phyloP scores from a whole-genome alignment of 768 basidiomycete species.

The Dendrothele bispora region DNA sequence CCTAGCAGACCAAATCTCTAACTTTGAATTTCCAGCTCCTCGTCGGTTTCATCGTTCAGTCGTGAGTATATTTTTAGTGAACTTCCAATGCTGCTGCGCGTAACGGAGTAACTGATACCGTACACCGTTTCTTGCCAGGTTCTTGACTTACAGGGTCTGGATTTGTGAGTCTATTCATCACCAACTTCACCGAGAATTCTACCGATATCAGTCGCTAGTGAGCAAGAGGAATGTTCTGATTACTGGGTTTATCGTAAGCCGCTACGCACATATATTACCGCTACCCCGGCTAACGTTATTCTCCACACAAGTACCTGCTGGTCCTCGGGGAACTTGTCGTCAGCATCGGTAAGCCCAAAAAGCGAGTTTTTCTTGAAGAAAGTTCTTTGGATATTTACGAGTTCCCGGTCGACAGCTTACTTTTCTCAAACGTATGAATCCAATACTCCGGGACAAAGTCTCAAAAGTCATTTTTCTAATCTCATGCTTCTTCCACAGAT shows the following conservation, averaged over 20 bases:
- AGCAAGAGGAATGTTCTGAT: not conserved
- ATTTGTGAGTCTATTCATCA: not conserved
- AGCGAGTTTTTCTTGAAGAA: not conserved
- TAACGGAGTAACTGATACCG: not conserved
- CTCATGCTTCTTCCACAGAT: not conserved
- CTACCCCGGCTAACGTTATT: not conserved
- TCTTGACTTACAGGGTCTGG: constrained; percentile 7
- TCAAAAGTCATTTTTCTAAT: not conserved
- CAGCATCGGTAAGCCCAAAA: constrained; percentile 5
- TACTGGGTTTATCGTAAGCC: not conserved
- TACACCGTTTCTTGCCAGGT: not conserved
- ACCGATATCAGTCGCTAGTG: not conserved
- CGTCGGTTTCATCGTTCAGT: constrained; percentile 1
- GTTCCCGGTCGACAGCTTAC: not conserved
- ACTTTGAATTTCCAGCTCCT: not conserved
- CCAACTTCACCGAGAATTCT: not conserved
- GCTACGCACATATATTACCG: no score
- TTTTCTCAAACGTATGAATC: not conserved
- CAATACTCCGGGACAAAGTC: not conserved
- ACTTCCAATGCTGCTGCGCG: not conserved
- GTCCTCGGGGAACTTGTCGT: not conserved
- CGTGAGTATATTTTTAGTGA: no score
- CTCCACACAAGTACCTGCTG: not conserved
- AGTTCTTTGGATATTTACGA: not conserved
- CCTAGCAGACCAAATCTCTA: not conserved